Percentiles rank a stretch among this genome's conserved stretches.
These are phyloP conservation scores for Aphanoascus verrucosus DNA, from an alignment of 2,329 filamentous ascomycete species.

Conservation along the genomic window DNA sequence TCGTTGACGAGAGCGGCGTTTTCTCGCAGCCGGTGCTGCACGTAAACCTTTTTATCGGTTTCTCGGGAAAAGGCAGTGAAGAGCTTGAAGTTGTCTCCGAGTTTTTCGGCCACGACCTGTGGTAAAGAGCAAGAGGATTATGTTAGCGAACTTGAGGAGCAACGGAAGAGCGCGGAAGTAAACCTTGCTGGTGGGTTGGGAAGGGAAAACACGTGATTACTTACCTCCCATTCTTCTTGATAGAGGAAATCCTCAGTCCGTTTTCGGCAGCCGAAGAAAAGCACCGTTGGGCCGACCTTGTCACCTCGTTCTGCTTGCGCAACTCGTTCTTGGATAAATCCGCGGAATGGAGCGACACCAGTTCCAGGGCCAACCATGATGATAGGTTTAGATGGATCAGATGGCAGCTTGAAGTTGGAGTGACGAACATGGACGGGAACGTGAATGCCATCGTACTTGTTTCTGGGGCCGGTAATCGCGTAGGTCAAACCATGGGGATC, in stretches of 20 bases:
- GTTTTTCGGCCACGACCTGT: constrained; percentile 68
- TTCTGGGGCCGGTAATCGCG: constrained; percentile 75
- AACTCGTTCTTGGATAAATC: constrained; percentile 86
- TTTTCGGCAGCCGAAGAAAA: constrained; percentile 94
- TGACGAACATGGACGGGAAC: constrained; percentile 92
- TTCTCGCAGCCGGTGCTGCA: constrained; percentile 85
- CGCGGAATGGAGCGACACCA: constrained; percentile 87
- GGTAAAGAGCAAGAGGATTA: constrained; percentile 17
- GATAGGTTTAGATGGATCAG: constrained; percentile 82
- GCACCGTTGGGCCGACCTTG: constrained; percentile 71
- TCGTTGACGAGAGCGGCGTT: constrained; percentile 74
- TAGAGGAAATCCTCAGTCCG: constrained; percentile 86
- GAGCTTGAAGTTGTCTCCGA: constrained; percentile 83
- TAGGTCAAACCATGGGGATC: constrained; percentile 78
- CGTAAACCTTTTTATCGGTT: constrained; percentile 78
- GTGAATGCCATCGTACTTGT: constrained; percentile 94
- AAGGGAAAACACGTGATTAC: constrained; percentile 27
- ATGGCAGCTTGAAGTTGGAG: constrained; percentile 98
- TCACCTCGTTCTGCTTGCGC: constrained; percentile 69
- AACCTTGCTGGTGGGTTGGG: constrained; percentile 1
- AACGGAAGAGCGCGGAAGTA: not conserved
- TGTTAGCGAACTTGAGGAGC: constrained; percentile 8
- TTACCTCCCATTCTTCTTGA: constrained; percentile 80
- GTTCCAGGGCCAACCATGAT: constrained; percentile 96
- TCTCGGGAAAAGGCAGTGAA: constrained; percentile 95